These are phyloP conservation scores for Colletotrichum limetticola DNA, from an alignment of 2,329 filamentous ascomycete genomes.

Conservation along the genomic window DNA sequence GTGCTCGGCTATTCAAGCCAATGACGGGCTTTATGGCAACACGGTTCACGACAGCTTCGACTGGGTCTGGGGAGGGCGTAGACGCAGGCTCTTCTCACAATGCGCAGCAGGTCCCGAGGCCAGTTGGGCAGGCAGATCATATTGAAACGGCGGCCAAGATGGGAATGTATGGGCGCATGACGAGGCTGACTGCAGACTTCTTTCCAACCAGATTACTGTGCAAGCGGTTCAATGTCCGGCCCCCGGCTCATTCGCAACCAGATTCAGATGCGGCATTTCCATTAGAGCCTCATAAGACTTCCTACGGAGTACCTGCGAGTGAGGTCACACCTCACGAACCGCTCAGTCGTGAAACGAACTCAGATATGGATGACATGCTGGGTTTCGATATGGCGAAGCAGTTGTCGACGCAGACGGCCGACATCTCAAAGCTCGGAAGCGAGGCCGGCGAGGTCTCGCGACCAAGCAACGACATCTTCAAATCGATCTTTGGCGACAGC, in stretches of 20 bases:
- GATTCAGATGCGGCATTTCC: conserved; percentile 50
- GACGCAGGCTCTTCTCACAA: conserved; percentile 36
- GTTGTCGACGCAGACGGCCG: background rate
- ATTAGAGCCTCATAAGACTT: background rate
- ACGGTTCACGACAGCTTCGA: conserved; percentile 82
- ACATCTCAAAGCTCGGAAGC: conserved; percentile 29
- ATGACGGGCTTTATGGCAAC: conserved; percentile 93
- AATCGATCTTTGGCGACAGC: conserved; percentile 92
- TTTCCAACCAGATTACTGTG: conserved; percentile 87
- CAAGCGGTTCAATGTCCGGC: conserved; percentile 91
- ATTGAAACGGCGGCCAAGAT: conserved; percentile 87
- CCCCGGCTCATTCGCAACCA: conserved; percentile 74
- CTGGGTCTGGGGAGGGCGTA: conserved; percentile 45
- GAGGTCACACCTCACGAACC: background rate
- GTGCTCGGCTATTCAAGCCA: conserved; percentile 83
- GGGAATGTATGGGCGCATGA: conserved; percentile 94
- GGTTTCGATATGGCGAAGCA: background rate
- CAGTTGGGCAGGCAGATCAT: conserved; percentile 74
- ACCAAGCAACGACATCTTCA: conserved; percentile 68
- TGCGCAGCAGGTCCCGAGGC: conserved; percentile 57
- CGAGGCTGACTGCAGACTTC: conserved; percentile 77
- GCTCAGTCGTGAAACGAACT: background rate
- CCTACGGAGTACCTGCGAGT: background rate
- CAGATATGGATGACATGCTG: background rate
- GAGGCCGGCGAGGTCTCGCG: background rate